Base-by-base conservation (phyloP, 805 yeast species). In the Candida multigemmis region DNA sequence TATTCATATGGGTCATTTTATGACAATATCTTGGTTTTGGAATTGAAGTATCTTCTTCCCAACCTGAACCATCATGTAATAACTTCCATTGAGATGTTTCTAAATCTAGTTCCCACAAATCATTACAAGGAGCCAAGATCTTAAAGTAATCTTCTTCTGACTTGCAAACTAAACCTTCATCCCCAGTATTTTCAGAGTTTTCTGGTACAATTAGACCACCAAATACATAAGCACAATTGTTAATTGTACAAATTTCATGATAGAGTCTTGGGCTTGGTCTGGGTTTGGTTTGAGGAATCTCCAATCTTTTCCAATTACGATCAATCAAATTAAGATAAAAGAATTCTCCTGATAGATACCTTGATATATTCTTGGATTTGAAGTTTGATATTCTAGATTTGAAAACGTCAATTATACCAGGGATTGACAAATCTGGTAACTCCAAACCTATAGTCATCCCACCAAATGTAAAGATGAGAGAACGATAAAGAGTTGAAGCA, bases 31-130 rank as follows among this genome's bases (percentile, higher is more conserved):
- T 55, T 11, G 64, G 51, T 29, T 41, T 22, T 12, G 61, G 59
- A 5, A 50, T 31, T 2, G 38, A 11, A 3, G 36, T 29, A 27
- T 45, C 42, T 3, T 25, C 19, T 12, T 41, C 43, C 33, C 34
- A 41, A 14, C 39, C 44, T 22, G 16, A 13, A 14, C 66, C 68
- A 33, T 60, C 62, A 25, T 60, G 62, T 3, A 77, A 42, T 25
- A 72, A 60, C 1, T 44, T 42, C 89, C 91, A 81, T 7, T 47
- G 46, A 27, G 56, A 60, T 3, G 67, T 52, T 20, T 59, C 62
- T 21, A 76, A 46, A 44, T 76, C 68, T 37, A 77, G 72, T 38
- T 67, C 66, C 89, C 91, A 82, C 14, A 78, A 48, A 38, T 82
- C 91, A 39, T 76, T 76, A 5, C 66, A 46, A 0, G 82, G 71